A percentile compares a stretch with the other conserved stretches of the same genome.
Conservation (phyloP, 2,329 filamentous ascomycete genomes). For the Elsinoe fawcettii region DNA sequence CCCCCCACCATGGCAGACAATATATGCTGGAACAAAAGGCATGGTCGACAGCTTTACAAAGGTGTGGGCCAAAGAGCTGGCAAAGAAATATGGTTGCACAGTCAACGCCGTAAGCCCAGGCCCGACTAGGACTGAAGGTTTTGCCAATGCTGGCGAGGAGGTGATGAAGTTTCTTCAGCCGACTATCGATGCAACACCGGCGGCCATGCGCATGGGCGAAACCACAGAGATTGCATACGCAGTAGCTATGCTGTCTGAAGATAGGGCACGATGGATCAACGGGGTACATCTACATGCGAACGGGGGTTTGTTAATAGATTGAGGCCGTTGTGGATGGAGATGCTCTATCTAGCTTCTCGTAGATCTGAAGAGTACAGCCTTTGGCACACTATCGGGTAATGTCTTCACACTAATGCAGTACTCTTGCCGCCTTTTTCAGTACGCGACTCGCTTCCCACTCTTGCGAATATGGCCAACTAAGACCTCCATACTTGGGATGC, state of each 20-base stretch:
- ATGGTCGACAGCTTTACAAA: constrained; percentile 43
- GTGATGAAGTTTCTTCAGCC: constrained; percentile 38
- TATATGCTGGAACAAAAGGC: constrained; percentile 45
- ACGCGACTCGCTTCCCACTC: too few species aligned
- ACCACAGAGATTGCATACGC: constrained; percentile 42
- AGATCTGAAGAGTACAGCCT: too few species aligned
- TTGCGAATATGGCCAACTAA: too few species aligned
- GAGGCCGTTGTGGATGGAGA: neutral
- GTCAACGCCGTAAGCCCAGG: constrained; percentile 41
- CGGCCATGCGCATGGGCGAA: constrained; percentile 36
- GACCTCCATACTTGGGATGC: too few species aligned
- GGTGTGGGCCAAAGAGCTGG: constrained; percentile 40
- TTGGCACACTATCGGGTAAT: too few species aligned
- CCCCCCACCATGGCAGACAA: constrained; percentile 35
- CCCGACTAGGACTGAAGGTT: constrained; percentile 34
- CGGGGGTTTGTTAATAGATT: constrained; percentile 27
- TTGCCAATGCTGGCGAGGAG: constrained; percentile 28
- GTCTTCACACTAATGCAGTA: too few species aligned
- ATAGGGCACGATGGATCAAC: constrained; percentile 42
- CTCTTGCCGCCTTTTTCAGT: too few species aligned
- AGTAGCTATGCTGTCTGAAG: constrained; percentile 41
- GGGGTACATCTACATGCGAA: constrained; percentile 33
- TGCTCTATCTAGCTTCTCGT: too few species aligned
- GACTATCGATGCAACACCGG: constrained; percentile 38
- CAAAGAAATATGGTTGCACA: constrained; percentile 40